A percentile compares a stretch with the other conserved stretches of the same genome.
phyloP scores from a whole-genome alignment of 169 alveolate genomes.

The Cryptosporidium bovis region DNA sequence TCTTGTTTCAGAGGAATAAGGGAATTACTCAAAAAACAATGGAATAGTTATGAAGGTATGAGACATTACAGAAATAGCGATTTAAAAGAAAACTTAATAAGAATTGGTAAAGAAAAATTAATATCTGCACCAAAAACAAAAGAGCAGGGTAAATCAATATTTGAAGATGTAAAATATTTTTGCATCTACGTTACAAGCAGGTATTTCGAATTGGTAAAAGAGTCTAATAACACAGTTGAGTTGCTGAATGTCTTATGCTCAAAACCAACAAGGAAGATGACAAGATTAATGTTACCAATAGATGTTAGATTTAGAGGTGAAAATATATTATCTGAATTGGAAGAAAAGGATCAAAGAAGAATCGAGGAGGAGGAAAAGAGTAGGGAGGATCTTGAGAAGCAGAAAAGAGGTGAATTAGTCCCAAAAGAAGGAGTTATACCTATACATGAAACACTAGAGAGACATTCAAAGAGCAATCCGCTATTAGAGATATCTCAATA shows the following conservation, averaged over 20 bases:
- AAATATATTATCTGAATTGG: constrained; percentile 27
- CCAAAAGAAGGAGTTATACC: constrained; percentile 21
- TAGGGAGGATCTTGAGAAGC: constrained; percentile 16
- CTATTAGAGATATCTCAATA: constrained; percentile 11
- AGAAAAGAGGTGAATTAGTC: constrained; percentile 19
- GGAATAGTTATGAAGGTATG: constrained; percentile 16
- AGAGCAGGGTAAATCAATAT: background rate
- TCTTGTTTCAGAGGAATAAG: constrained; percentile 49
- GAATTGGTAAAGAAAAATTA: constrained; percentile 29
- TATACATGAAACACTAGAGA: constrained; percentile 1
- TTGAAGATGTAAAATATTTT: constrained; percentile 18
- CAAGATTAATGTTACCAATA: constrained; percentile 41
- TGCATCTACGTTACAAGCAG: background rate
- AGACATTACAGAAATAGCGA: constrained; percentile 2
- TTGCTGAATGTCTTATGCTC: background rate
- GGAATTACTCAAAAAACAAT: constrained; percentile 30
- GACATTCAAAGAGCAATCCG: background rate
- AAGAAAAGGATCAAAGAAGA: constrained; percentile 37
- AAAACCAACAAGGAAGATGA: constrained; percentile 20
- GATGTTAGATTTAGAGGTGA: constrained; percentile 70
- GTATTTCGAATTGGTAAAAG: constrained; percentile 11
- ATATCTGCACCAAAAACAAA: constrained; percentile 18
- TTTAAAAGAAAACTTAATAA: constrained; percentile 13
- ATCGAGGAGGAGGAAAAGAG: constrained; percentile 16
- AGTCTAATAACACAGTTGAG: background rate